A percentile compares a stretch with the other conserved stretches of the same genome.
These are phyloP conservation scores for Aspergillus quadrilineatus DNA, from an alignment of 2,329 filamentous ascomycete species.

Conservation along the genomic window DNA sequence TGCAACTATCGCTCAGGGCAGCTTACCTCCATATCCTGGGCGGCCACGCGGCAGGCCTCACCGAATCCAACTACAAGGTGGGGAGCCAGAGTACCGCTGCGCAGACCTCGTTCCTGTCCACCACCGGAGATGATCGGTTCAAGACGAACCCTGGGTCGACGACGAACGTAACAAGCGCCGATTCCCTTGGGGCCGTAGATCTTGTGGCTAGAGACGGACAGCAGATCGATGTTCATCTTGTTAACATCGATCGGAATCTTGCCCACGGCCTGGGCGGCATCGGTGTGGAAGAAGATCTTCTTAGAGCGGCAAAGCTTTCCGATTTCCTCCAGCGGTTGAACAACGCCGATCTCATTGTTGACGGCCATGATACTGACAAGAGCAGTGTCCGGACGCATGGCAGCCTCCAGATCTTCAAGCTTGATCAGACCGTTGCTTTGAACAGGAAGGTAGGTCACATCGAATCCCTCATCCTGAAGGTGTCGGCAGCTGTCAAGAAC, in stretches of 20 bases:
- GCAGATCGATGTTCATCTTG: constrained; percentile 95
- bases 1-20: constrained; percentile 7
- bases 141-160: constrained; percentile 86
- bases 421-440: constrained; percentile 80
- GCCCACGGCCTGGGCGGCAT: constrained; percentile 94
- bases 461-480: constrained; percentile 93
- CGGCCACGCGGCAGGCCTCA: constrained; percentile 89
- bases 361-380: constrained; percentile 98
- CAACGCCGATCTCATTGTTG: constrained; percentile 99
- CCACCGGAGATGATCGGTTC: constrained; percentile 96
- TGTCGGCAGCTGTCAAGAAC: constrained; percentile 96
- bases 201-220: constrained; percentile 98
- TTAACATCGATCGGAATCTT: constrained; percentile 98
- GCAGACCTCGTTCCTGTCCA: constrained; percentile 90
- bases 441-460: constrained; percentile 95
- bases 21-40: constrained; percentile 86
- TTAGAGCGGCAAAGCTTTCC: constrained; percentile 85
- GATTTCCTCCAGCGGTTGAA: constrained; percentile 91
- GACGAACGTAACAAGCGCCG: constrained; percentile 91
- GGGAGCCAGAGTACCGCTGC: constrained; percentile 90
- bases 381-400: constrained; percentile 85
- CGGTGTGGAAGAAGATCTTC: constrained; percentile 97
- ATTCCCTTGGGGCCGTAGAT: constrained; percentile 98
- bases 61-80: constrained; percentile 89
- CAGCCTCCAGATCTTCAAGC: constrained; percentile 79